Conservation (phyloP, 441 rosid genomes). For the Manihot esculenta region DNA sequence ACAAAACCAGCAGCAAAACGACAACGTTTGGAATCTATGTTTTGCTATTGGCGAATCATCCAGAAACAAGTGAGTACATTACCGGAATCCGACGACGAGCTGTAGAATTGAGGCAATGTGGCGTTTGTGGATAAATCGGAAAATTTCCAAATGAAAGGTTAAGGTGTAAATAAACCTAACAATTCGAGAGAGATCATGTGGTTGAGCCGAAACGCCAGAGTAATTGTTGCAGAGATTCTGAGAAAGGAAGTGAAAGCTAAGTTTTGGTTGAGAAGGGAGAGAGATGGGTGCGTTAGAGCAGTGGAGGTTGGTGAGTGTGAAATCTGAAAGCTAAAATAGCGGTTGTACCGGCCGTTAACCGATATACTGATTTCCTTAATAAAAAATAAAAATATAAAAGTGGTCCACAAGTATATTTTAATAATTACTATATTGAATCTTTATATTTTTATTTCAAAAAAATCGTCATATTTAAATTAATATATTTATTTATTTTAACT, state of each 20-base stretch:
- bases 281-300: too few species aligned
- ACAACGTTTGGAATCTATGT: conserved; percentile 16
- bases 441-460: too few species aligned
- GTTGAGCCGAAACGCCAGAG: neutral
- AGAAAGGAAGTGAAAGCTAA: conserved; percentile 37
- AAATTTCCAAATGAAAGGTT: neutral
- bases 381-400: too few species aligned
- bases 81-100: conserved; percentile 4
- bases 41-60: neutral
- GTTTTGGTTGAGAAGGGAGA: neutral
- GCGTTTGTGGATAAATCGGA: too few species aligned
- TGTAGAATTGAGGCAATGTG: neutral
- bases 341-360: conserved; percentile 52
- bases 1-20: conserved; percentile 10
- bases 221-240: neutral
- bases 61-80: neutral
- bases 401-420: too few species aligned
- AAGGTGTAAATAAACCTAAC: neutral
- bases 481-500: too few species aligned
- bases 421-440: too few species aligned
- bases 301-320: conserved; percentile 9
- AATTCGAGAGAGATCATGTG: conserved; percentile 14
- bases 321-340: neutral
- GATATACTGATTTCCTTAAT: too few species aligned
- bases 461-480: too few species aligned